phyloP scores from a whole-genome alignment of 768 basidiomycete genomes.

The Suillus ampliporus region DNA sequence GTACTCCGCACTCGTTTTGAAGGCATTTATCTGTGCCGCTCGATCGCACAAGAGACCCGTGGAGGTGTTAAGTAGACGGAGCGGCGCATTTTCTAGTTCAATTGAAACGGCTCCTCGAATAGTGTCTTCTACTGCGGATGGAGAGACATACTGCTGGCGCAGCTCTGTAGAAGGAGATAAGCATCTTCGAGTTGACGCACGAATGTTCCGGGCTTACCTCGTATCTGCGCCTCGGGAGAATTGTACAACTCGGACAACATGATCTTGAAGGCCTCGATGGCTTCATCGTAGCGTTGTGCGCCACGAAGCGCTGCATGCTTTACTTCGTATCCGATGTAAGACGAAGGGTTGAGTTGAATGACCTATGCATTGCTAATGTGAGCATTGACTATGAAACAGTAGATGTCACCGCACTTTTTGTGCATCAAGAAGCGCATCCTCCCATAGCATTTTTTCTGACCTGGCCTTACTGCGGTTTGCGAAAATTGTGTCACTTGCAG shows the following conservation, averaged over 20 bases:
- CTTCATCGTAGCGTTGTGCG: not conserved
- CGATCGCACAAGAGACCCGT: not conserved
- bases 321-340: not conserved
- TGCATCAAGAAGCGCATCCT: not conserved
- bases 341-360: not conserved
- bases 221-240: not conserved
- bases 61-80: not conserved
- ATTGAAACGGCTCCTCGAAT: not conserved
- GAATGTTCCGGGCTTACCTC: not conserved
- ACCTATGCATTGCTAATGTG: not conserved
- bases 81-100: not conserved
- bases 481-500: not conserved
- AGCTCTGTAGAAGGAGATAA: not conserved
- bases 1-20: not conserved
- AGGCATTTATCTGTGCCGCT: not conserved
- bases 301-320: not conserved
- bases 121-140: not conserved
- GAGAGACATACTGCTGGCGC: not conserved
- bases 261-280: not conserved
- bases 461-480: not conserved
- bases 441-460: not conserved
- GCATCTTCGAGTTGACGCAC: not conserved
- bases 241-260: not conserved
- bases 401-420: conserved; percentile 1
- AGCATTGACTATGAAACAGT: not conserved